phyloP scores from a whole-genome alignment of 2,329 filamentous ascomycete genomes.

The Magnaporthiopsis incrustans region DNA sequence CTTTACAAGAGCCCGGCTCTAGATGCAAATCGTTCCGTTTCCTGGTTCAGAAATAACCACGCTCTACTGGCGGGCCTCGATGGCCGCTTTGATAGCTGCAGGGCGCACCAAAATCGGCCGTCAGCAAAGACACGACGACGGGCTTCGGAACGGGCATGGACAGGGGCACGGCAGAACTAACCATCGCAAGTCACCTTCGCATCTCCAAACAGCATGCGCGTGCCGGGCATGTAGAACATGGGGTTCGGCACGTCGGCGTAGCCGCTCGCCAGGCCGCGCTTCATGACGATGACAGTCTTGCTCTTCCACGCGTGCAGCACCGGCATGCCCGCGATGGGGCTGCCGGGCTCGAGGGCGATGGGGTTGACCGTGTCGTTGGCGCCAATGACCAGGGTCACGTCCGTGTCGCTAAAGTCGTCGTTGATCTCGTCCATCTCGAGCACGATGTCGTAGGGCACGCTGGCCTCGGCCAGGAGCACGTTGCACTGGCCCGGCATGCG shows the following conservation, averaged over 20 bases:
- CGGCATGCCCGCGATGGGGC: constrained; percentile 85
- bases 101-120: background rate
- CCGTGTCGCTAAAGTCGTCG: constrained; percentile 79
- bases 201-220: constrained; percentile 88
- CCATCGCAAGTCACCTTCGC: constrained; percentile 77
- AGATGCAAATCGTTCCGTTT: background rate
- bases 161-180: constrained; percentile 28
- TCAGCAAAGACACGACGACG: background rate
- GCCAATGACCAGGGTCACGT: constrained; percentile 81
- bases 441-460: constrained; percentile 84
- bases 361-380: constrained; percentile 93
- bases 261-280: constrained; percentile 79
- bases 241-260: constrained; percentile 52
- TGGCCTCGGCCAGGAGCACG: constrained; percentile 79
- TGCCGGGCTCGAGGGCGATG: constrained; percentile 75
- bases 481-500: constrained; percentile 94
- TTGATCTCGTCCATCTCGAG: constrained; percentile 97
- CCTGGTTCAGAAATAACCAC: background rate
- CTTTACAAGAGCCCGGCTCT: background rate
- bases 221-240: constrained; percentile 57
- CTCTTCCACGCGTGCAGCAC: constrained; percentile 91
- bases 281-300: constrained; percentile 90
- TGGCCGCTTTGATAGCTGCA: constrained; percentile 23
- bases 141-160: background rate
- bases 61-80: constrained; percentile 20